A percentile compares a stretch with the other conserved stretches of the same genome.
Evolutionary conservation across 495 filamentous ascomycete genomes (phyloP).

Genomic region (Xylaria cubensis): DNA sequence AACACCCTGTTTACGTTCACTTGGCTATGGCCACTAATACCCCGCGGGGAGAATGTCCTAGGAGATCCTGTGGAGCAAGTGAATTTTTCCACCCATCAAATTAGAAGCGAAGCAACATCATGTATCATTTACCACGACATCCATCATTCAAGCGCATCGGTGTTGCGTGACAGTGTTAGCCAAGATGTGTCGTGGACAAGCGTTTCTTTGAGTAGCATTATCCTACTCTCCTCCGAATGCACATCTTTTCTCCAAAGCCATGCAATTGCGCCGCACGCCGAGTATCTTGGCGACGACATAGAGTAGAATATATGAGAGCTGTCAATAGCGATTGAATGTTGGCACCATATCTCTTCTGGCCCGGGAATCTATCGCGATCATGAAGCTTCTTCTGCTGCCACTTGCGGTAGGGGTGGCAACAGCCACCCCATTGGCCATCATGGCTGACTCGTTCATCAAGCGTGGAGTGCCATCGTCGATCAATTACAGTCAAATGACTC

Average conservation of each 20-base stretch:
- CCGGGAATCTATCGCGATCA: not conserved
- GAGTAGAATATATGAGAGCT: slow-evolving; percentile 13
- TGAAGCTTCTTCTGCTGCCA: slow-evolving; percentile 16
- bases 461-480: slow-evolving; percentile 47
- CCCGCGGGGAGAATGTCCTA: not conserved
- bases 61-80: not conserved
- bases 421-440: slow-evolving; percentile 14
- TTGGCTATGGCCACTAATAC: not conserved
- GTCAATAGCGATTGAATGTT: not conserved
- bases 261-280: not conserved
- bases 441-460: slow-evolving; percentile 53
- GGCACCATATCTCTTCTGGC: not conserved
- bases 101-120: not conserved
- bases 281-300: not conserved
- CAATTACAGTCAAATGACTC: slow-evolving; percentile 47
- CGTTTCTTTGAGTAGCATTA: too few relatives aligned
- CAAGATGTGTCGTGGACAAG: not conserved
- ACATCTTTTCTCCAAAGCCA: not conserved
- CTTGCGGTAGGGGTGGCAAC: slow-evolving; percentile 2
- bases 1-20: not conserved
- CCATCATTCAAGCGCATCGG: not conserved
- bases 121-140: not conserved
- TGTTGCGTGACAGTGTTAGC: not conserved
- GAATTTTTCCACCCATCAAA: slow-evolving; percentile 24
- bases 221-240: not conserved